Evolutionary conservation across 495 filamentous ascomycete species (phyloP), one percentile per base, ranked within the genome.

Genomic region (Hypoxylon trugodes): DNA sequence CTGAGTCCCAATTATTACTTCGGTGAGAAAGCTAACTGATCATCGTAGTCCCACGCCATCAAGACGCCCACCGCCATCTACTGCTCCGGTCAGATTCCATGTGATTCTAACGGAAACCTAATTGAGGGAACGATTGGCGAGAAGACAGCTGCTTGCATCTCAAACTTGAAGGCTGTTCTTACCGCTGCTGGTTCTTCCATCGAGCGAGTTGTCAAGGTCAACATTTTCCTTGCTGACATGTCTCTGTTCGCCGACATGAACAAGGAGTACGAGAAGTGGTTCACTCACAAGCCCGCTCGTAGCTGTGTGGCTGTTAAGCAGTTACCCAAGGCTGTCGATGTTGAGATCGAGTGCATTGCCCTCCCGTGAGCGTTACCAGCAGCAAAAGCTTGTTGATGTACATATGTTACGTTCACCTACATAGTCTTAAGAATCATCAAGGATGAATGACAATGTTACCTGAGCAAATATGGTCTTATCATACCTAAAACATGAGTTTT

Each of bases 261-360:
- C 78, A 82, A 81, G 61, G 87, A 89, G 74, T 97, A 96, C 70
- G 90, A 89, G 79, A 90, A 90, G 79, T 90, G 87, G 82, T 95
- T 97, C 77, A 78, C 79, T 32, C 88, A 91, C 79, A 95, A 93
- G 84, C 94, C 94, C 13, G 92, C 94, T 24, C 85, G 94, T 42
- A 95, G 90, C 79, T 97, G 94, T 77, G 90, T 98, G 54, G 94
- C 92, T 46, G 94, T 94, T 43, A 86, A 87, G 74, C 86, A 93
- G 80, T 81, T 97, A 63, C 94, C 94, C 49, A 96, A 96, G 85
- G 89, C 87, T 30, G 93, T 93, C 43, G 85, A 87, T 46, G 87
- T 97, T 50, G 94, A 97, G 86, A 96, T 98, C 74, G 94, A 97
- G 84, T 91, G 89, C 76, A 86, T 90, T 77, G 88, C 87, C 73